Conservation (phyloP, 2,329 filamentous ascomycete genomes). For the Paecilomyces variotii region DNA sequence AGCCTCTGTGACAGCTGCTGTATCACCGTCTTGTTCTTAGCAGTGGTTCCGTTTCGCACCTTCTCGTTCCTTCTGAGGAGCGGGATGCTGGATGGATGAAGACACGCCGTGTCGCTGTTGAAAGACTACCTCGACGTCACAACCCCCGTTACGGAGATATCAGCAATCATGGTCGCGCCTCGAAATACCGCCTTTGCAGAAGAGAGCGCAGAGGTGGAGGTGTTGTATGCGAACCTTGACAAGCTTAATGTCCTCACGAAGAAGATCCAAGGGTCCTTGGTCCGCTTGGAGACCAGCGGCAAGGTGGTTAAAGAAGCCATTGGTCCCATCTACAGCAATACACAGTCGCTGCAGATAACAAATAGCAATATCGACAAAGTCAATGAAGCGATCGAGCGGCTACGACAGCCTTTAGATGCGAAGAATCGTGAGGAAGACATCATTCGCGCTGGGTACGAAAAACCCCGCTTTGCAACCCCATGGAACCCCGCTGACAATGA, state of each 20-base stretch:
- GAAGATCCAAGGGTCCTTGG: conserved; percentile 85
- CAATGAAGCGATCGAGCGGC: conserved; percentile 75
- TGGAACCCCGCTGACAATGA: conserved; percentile 10
- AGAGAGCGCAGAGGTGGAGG: conserved; percentile 61
- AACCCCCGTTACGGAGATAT: conserved; percentile 8
- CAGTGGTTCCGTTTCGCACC: not conserved
- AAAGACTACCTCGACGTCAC: conserved; percentile 8
- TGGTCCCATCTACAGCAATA: conserved; percentile 86
- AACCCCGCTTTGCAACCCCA: not conserved
- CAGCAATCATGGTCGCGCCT: conserved; percentile 43
- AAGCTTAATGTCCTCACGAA: conserved; percentile 91
- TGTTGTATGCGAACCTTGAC: conserved; percentile 63
- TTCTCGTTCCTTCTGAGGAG: not conserved
- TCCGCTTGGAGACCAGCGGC: conserved; percentile 75
- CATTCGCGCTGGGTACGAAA: conserved; percentile 63
- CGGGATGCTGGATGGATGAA: not conserved
- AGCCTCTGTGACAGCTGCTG: conserved; percentile 9
- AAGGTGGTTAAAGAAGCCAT: conserved; percentile 88
- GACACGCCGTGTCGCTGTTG: not conserved
- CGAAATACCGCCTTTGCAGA: conserved; percentile 54
- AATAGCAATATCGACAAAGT: conserved; percentile 84
- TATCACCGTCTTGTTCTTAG: not conserved
- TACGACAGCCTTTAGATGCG: conserved; percentile 85
- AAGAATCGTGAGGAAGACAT: conserved; percentile 88
- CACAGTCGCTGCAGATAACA: conserved; percentile 77